Percentiles rank a stretch among this genome's conserved stretches.
Evolutionary conservation across 257 asterid genomes (phyloP).

Genomic region (Coffea eugenioides): DNA sequence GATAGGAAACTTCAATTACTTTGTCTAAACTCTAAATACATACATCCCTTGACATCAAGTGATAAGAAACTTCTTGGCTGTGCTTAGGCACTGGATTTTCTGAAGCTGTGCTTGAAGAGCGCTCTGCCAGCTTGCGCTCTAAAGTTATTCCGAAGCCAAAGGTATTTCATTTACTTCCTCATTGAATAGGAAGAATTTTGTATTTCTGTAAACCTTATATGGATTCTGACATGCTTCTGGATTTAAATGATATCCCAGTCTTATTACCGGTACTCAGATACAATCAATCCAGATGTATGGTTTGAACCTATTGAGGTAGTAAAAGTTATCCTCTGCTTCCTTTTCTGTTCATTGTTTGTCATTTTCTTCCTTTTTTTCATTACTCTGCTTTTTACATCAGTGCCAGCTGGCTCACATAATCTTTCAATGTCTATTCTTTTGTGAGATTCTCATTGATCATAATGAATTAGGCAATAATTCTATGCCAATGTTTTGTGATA

Average conservation of each 20-base stretch:
- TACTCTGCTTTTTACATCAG: not conserved
- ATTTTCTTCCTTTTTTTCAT: not conserved
- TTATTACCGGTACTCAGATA: conserved; percentile 77
- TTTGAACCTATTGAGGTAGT: conserved; percentile 93
- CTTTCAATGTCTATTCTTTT: not conserved
- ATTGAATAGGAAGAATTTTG: not conserved
- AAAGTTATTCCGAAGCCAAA: conserved; percentile 81
- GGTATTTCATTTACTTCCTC: conserved; percentile 37
- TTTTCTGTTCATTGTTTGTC: conserved; percentile 5
- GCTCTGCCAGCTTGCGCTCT: conserved; percentile 77
- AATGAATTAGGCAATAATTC: not conserved
- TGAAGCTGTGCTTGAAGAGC: conserved; percentile 84
- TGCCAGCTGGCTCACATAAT: not conserved
- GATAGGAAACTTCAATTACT: not conserved
- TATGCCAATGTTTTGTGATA: not conserved
- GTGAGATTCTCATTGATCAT: not conserved
- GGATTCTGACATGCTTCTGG: conserved; percentile 11
- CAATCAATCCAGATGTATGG: conserved; percentile 91
- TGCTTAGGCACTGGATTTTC: conserved; percentile 89
- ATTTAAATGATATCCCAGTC: conserved; percentile 46
- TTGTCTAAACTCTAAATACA: not conserved
- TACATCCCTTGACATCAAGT: not conserved
- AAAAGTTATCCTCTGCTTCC: conserved; percentile 6
- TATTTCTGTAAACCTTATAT: not conserved
- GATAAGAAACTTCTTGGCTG: conserved; percentile 20